phyloP scores from a whole-genome alignment of 2,329 filamentous ascomycete genomes.

The Verticillium isaacii region DNA sequence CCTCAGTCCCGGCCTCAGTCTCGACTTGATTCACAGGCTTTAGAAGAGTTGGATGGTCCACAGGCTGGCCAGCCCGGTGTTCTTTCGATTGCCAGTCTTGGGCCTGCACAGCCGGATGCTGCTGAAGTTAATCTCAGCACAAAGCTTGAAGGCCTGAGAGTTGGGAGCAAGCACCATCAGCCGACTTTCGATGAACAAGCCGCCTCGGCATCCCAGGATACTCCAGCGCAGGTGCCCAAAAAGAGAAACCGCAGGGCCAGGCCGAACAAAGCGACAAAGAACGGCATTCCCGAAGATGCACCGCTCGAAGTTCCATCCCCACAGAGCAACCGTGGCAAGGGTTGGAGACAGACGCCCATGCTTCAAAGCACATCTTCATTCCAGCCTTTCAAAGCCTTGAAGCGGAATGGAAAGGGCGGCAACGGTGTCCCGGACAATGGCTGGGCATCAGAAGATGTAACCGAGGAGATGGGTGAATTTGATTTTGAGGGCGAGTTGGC shows the following conservation, averaged over 20 bases:
- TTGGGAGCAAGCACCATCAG: neutral
- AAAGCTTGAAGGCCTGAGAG: neutral
- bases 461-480: conserved; percentile 91
- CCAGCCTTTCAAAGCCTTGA: conserved; percentile 58
- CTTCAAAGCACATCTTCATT: conserved; percentile 57
- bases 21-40: conserved; percentile 18
- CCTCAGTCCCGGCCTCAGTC: neutral
- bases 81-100: conserved; percentile 4
- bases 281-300: conserved; percentile 11
- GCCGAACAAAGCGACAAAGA: conserved; percentile 25
- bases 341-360: conserved; percentile 57
- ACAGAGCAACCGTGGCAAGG: conserved; percentile 35
- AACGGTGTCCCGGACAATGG: conserved; percentile 57
- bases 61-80: conserved; percentile 16
- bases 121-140: neutral
- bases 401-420: conserved; percentile 45
- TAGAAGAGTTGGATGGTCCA: conserved; percentile 16
- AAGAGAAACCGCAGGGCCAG: conserved; percentile 20
- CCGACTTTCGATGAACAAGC: neutral
- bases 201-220: neutral
- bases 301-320: conserved; percentile 9
- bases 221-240: conserved; percentile 17
- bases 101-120: neutral
- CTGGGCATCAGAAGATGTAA: conserved; percentile 95
- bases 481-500: conserved; percentile 87